A percentile compares a stretch with the other conserved stretches of the same genome.
Evolutionary conservation across 2,329 filamentous ascomycete genomes (phyloP).

Genomic region (Fusarium anguioides): DNA sequence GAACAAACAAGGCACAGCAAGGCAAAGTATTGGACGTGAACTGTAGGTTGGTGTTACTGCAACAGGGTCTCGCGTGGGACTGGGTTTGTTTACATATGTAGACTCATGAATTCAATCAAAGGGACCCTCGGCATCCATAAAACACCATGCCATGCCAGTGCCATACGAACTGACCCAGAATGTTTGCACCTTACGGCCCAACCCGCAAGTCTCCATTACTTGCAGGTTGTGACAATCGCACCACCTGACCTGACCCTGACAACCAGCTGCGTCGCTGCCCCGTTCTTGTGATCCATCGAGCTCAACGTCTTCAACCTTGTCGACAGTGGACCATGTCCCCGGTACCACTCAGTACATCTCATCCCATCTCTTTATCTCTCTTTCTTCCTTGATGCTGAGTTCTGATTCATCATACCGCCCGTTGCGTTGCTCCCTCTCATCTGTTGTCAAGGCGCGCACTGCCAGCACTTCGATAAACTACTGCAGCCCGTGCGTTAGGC

Average conservation of each 20-base stretch:
- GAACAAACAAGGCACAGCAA: constrained; percentile 3
- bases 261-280: constrained; percentile 41
- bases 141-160: constrained; percentile 28
- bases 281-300: constrained; percentile 27
- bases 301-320: constrained; percentile 26
- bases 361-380: background rate
- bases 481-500: constrained; percentile 22
- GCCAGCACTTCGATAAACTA: constrained; percentile 11
- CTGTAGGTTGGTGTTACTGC: constrained; percentile 13
- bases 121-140: constrained; percentile 32
- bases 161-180: constrained; percentile 36
- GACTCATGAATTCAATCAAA: constrained; percentile 17
- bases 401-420: constrained; percentile 5
- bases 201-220: constrained; percentile 25
- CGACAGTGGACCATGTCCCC: constrained; percentile 30
- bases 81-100: constrained; percentile 42
- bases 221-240: constrained; percentile 38
- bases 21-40: constrained; percentile 15
- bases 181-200: constrained; percentile 29
- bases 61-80: constrained; percentile 17
- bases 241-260: constrained; percentile 41
- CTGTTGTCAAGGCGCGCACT: constrained; percentile 14
- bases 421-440: constrained; percentile 9
- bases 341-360: constrained; percentile 3
- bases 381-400: no score